phyloP scores from a whole-genome alignment of 257 asterid species.

The Paraleonurus japonicus region DNA sequence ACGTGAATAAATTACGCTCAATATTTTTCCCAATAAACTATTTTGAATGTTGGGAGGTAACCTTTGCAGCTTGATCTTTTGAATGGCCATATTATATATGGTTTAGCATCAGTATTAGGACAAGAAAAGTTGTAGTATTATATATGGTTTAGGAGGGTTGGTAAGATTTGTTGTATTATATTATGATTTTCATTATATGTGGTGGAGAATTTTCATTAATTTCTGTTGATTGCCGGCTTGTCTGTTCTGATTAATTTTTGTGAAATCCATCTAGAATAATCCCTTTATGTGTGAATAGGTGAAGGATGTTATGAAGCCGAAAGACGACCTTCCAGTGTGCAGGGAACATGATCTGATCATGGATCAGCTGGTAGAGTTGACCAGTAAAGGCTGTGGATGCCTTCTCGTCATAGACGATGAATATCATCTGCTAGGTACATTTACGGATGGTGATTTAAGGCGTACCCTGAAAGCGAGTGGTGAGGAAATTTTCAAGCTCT shows the following conservation, averaged over 20 bases:
- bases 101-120: background rate
- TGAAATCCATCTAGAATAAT: background rate
- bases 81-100: too few relatives aligned
- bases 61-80: constrained; percentile 4
- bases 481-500: constrained; percentile 85
- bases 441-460: constrained; percentile 89
- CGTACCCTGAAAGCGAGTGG: constrained; percentile 89
- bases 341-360: constrained; percentile 74
- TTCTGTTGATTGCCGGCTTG: background rate
- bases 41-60: background rate
- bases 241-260: background rate
- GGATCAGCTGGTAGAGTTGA: constrained; percentile 92
- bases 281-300: constrained; percentile 48
- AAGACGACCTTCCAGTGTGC: constrained; percentile 83
- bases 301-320: constrained; percentile 87
- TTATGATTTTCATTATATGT: background rate
- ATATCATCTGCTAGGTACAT: constrained; percentile 73
- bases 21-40: too few relatives aligned
- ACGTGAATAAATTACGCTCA: too few relatives aligned
- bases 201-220: too few relatives aligned
- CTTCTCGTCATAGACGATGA: constrained; percentile 70
- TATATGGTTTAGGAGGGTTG: background rate
- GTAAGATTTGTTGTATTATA: background rate
- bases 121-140: background rate
- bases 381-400: constrained; percentile 95